Conservation (phyloP, 129 eudicot species). For the Rutidosis leptorrhynchoides region DNA sequence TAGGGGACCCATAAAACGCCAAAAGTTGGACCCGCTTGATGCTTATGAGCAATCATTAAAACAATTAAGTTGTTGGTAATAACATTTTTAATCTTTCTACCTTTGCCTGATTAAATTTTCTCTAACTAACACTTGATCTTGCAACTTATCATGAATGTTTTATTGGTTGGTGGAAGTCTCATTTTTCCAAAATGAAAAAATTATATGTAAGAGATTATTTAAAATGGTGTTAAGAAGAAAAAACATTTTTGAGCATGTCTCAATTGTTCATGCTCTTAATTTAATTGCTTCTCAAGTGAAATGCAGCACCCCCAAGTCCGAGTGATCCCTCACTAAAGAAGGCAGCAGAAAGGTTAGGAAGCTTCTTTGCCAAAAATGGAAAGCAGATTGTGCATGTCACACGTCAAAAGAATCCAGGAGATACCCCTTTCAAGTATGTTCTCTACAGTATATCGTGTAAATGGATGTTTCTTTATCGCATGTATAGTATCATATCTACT, state of each 20-base stretch:
- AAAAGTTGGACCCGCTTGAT: constrained; percentile 54
- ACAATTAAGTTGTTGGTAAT: constrained; percentile 91
- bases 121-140: constrained; percentile 8
- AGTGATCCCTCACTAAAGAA: constrained; percentile 86
- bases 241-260: constrained; percentile 57
- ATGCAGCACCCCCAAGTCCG: constrained; percentile 93
- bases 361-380: constrained; percentile 97
- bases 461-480: background rate
- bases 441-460: background rate
- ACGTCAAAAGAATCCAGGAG: constrained; percentile 88
- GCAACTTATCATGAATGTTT: background rate
- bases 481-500: no score
- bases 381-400: constrained; percentile 92
- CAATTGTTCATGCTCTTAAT: constrained; percentile 76
- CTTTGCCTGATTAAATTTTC: background rate
- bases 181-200: constrained; percentile 2
- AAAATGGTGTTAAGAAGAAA: constrained; percentile 38
- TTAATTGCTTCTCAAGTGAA: constrained; percentile 97
- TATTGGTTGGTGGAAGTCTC: constrained; percentile 21
- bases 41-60: constrained; percentile 38
- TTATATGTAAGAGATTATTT: constrained; percentile 1
- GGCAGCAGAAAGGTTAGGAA: constrained; percentile 88
- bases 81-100: constrained; percentile 31
- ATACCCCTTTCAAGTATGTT: constrained; percentile 90
- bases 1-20: constrained; percentile 61